A percentile compares a stretch with the other conserved stretches of the same genome.
Evolutionary conservation across 768 basidiomycete genomes (phyloP).

Genomic region (Amanita polypyramis): DNA sequence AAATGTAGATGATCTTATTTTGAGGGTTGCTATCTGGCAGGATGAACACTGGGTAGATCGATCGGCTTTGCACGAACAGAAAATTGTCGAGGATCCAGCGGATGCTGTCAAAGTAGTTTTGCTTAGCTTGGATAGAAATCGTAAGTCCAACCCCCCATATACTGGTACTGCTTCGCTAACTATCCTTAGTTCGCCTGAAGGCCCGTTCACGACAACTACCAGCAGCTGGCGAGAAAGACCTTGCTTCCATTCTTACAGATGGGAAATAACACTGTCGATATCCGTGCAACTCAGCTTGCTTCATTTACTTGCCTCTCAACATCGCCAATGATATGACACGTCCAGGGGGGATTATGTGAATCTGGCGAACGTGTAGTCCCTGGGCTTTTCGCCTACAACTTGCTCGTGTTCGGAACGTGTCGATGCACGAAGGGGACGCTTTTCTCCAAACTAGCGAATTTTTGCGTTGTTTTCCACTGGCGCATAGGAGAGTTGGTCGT

Average conservation of each 20-base stretch:
- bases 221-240: slow-evolving; percentile 79
- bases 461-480: too few relatives aligned
- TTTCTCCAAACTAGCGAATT: too few relatives aligned
- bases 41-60: slow-evolving; percentile 88
- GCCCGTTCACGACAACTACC: slow-evolving; percentile 79
- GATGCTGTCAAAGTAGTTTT: slow-evolving; percentile 75
- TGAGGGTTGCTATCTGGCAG: slow-evolving; percentile 90
- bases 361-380: too few relatives aligned
- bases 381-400: too few relatives aligned
- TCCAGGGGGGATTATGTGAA: neutral
- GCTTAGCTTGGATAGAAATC: slow-evolving; percentile 85
- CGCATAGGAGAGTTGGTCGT: too few relatives aligned
- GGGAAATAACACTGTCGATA: slow-evolving; percentile 13
- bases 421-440: too few relatives aligned
- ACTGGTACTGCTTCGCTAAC: slow-evolving; percentile 4
- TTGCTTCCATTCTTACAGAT: slow-evolving; percentile 55
- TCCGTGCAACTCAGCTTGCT: neutral
- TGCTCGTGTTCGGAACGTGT: too few relatives aligned
- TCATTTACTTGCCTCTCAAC: slow-evolving; percentile 5
- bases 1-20: slow-evolving; percentile 92
- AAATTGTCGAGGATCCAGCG: slow-evolving; percentile 25
- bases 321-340: neutral
- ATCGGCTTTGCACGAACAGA: slow-evolving; percentile 52
- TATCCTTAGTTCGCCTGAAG: slow-evolving; percentile 69
- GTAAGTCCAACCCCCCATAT: slow-evolving; percentile 34